Evolutionary conservation across 306 rosid genomes (phyloP), one percentile per base, ranked within the genome.

Genomic region (Gillenia trifoliata): DNA sequence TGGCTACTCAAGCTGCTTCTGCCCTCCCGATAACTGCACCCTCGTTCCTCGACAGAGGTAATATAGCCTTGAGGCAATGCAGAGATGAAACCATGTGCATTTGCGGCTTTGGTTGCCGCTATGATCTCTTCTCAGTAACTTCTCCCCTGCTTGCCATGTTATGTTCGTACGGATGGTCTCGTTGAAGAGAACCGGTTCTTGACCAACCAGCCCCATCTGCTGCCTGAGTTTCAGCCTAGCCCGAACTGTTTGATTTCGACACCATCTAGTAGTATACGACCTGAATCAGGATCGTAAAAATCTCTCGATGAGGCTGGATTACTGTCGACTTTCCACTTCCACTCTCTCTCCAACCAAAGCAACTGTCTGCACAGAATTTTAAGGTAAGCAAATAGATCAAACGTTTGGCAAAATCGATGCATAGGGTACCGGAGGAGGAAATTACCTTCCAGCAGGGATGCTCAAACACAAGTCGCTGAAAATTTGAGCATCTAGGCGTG

Each of bases 301-400:
- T 77, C 97, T 81, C 88, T 93, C 92, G 11, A 89, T 70, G 4
- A 91, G 89, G 67, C 94, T 80, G 7, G 7, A 93, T 91, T 8
- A 87, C 85, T 59, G 98, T 91, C 20, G n/a, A n/a, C n/a, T n/a
- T 93, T 93, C 98, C 98, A 61, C 97, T 83, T 1, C 98, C 98
- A 70, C 96, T 93, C 77, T n/a, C n/a, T 91, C 98, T 73, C 98
- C 97, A 41, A 93, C 98, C 84, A 93, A 83, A n/a, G 98, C 98
- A 65, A 88, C 84, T 41, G 91, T 88, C 98, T 89, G 71, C 75
- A 83, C 10, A 62, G 8, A 41, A 26, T 29, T 11, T 12, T 11
- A 31, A 17, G 74, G 10, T 19, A 63, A 64, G 40, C n/a, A 2
- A 16, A 31, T 4, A 63, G 17, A 8, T 12, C 36, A n/a, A 29